Conservation (phyloP, 2,329 filamentous ascomycete genomes). For the Daldinia eschscholtzii region DNA sequence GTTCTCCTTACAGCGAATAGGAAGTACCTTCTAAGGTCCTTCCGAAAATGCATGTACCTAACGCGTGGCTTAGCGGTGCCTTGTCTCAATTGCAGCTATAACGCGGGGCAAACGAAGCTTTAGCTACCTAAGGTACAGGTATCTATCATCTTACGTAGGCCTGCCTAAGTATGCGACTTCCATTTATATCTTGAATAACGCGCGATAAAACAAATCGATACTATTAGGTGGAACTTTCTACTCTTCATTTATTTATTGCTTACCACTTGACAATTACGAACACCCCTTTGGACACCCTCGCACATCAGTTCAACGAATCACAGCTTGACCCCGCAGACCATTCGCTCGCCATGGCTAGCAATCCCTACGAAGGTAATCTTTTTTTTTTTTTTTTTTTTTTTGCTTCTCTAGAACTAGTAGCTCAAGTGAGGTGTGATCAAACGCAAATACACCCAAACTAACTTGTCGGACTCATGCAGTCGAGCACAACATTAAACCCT, state of each 20-base stretch:
- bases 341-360: constrained; percentile 49
- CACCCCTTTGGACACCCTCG: constrained; percentile 14
- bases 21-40: neutral
- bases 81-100: neutral
- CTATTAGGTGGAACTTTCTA: neutral
- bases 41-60: neutral
- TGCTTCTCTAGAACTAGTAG: neutral
- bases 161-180: neutral
- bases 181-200: neutral
- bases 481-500: constrained; percentile 71
- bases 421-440: neutral
- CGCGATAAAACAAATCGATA: neutral
- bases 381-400: too few species aligned
- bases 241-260: neutral
- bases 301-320: constrained; percentile 7
- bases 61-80: constrained; percentile 9
- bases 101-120: constrained; percentile 10
- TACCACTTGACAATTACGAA: neutral
- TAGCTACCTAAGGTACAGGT: constrained; percentile 2
- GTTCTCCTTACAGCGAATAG: neutral
- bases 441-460: neutral
- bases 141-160: neutral
- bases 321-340: neutral
- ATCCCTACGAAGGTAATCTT: constrained; percentile 53
- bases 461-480: constrained; percentile 57